These are phyloP conservation scores for Gaeumannomyces sp. DNA, from an alignment of 2,329 filamentous ascomycete genomes.

Conservation along the genomic window DNA sequence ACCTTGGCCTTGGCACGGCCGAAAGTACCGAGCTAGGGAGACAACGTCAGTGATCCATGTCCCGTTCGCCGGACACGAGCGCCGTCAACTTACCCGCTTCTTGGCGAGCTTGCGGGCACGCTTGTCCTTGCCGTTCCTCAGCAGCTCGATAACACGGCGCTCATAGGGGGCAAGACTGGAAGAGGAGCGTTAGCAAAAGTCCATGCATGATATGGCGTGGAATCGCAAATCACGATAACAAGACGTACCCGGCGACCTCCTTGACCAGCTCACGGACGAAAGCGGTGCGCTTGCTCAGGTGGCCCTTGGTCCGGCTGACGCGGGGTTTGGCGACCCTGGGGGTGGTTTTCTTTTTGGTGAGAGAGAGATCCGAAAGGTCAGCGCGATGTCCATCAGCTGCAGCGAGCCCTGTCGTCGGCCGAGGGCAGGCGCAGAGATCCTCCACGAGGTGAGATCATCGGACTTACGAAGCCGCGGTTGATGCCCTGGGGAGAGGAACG, in stretches of 20 bases:
- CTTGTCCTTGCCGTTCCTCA: constrained; percentile 99
- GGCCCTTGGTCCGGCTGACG: constrained; percentile 84
- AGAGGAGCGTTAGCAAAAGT: constrained; percentile 11
- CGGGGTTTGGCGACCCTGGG: constrained; percentile 70
- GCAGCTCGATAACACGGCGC: constrained; percentile 97
- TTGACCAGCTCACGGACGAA: constrained; percentile 98
- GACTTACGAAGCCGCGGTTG: constrained; percentile 50
- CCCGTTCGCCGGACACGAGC: neutral
- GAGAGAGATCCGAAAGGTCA: constrained; percentile 32
- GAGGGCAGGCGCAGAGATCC: constrained; percentile 54
- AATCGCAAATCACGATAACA: neutral
- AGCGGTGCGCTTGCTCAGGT: constrained; percentile 91
- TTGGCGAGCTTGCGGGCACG: constrained; percentile 97
- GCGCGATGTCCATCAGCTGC: constrained; percentile 60
- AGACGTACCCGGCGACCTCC: constrained; percentile 87
- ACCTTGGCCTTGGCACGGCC: constrained; percentile 99
- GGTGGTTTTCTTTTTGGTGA: constrained; percentile 64
- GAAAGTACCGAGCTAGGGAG: constrained; percentile 83
- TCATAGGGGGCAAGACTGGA: constrained; percentile 82
- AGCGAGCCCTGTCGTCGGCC: constrained; percentile 21
- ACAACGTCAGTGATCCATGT: constrained; percentile 13
- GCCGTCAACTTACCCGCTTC: constrained; percentile 72
- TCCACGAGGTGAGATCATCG: constrained; percentile 65
- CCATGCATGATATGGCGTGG: neutral
- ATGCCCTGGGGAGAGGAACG: constrained; percentile 21